Evolutionary conservation across 140 eudicot genomes (phyloP), one percentile per base, ranked within the genome.

Genomic region (Bidens hawaiensis): DNA sequence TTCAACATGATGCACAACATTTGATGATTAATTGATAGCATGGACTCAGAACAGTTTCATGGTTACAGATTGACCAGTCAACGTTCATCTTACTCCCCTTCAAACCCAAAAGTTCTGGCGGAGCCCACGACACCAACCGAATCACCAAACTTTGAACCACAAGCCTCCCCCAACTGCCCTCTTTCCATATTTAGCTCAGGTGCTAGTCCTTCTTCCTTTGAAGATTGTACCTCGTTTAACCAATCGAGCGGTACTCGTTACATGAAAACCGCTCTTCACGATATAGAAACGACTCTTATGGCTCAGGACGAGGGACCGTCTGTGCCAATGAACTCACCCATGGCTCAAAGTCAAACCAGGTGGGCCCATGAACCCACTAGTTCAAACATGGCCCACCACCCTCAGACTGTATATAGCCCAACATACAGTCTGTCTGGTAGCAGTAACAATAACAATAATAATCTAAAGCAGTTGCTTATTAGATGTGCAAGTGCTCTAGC

Each of bases 401-500:
- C 84, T 21, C 84, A 65, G 73, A 58, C 81, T 38, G 52, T 80
- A 13, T 53, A 74, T 51, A 65, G 65, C 51, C 63, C 76, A 23
- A 48, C 55, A 45, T 68, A 47, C 46, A 68, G 65, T 52, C 70
- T 31, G n/a, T 30, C 76, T 3, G 55, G 62, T 14, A 31, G 54
- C 40, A 31, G 54, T 53, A 38, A 23, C 22, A 48, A 8, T 15
- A 54, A 9, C 16, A 23, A 4, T 58, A 61, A 76, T 43, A 75
- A 77, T 66, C 83, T 90, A 34, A 87, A 82, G 52, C 78, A 72
- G 68, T 65, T 87, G 76, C 84, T 90, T 7, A 78, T 82, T 14
- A 86, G 83, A 26, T 90, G 97, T 82, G 97, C 96, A 15, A 75
- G 74, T 49, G 94, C 96, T 28, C 78, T 90, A n/a, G 74, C 80